Conservation (phyloP, 2,329 filamentous ascomycete genomes). For the Alternaria arbusti region DNA sequence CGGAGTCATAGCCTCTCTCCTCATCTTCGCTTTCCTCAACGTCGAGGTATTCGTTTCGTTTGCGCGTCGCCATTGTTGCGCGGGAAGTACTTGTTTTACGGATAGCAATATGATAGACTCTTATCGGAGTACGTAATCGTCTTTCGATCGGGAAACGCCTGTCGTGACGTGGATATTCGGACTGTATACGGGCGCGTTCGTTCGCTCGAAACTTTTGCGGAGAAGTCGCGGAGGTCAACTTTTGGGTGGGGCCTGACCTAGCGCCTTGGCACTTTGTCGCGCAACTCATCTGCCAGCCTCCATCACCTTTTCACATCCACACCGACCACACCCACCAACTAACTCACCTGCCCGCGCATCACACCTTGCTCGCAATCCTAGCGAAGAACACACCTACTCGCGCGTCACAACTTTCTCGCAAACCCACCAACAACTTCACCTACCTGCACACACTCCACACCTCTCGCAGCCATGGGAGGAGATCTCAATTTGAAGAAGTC, state of each 20-base stretch:
- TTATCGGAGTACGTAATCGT: neutral
- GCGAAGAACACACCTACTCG: neutral
- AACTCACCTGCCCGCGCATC: neutral
- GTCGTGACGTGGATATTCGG: neutral
- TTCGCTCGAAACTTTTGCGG: conserved; percentile 32
- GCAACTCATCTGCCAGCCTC: conserved; percentile 11
- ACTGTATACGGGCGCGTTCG: conserved; percentile 3
- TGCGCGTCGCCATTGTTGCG: conserved; percentile 67
- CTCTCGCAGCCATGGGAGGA: conserved; percentile 75
- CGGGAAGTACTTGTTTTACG: neutral
- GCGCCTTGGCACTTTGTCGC: conserved; percentile 14
- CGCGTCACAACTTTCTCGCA: neutral
- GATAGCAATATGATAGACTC: neutral
- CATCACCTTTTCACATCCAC: neutral
- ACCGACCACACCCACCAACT: neutral
- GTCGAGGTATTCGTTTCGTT: conserved; percentile 75
- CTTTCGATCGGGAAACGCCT: neutral
- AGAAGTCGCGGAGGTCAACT: conserved; percentile 33
- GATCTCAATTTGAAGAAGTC: conserved; percentile 92
- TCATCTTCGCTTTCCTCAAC: conserved; percentile 54
- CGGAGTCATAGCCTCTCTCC: conserved; percentile 67
- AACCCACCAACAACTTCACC: neutral
- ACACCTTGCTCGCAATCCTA: neutral
- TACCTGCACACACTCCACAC: neutral
- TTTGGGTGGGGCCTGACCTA: conserved; percentile 20